A percentile compares a stretch with the other conserved stretches of the same genome.
phyloP scores from a whole-genome alignment of 2,329 filamentous ascomycete species.

The Colletotrichum gigasporum region DNA sequence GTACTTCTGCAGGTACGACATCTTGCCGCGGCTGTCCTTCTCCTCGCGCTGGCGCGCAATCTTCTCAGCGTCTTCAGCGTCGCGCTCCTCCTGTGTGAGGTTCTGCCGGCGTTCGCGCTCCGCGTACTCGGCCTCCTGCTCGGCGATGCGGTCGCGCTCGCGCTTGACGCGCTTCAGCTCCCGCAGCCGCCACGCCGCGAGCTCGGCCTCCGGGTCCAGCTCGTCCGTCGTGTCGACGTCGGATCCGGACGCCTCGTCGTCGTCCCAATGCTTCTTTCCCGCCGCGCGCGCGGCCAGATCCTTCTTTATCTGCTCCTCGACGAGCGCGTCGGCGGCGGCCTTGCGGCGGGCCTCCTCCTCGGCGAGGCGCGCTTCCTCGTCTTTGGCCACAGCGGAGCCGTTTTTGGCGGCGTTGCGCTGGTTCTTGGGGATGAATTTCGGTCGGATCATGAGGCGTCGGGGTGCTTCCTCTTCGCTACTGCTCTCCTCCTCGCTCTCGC shows the following conservation, averaged over 20 bases:
- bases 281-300: constrained; percentile 79
- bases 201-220: constrained; percentile 85
- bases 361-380: constrained; percentile 48
- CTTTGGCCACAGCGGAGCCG: constrained; percentile 39
- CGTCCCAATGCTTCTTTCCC: constrained; percentile 88
- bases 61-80: constrained; percentile 83
- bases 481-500: constrained; percentile 52
- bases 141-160: constrained; percentile 85
- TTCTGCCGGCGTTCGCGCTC: constrained; percentile 90
- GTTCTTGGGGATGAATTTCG: constrained; percentile 71
- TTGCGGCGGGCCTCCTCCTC: constrained; percentile 73
- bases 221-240: constrained; percentile 92
- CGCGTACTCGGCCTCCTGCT: constrained; percentile 83
- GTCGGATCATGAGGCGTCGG: constrained; percentile 66
- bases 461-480: constrained; percentile 67
- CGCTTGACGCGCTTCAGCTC: constrained; percentile 91
- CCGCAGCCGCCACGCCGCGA: constrained; percentile 91
- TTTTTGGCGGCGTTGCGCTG: constrained; percentile 52
- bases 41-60: constrained; percentile 83
- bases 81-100: constrained; percentile 85
- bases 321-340: constrained; percentile 78
- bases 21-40: constrained; percentile 79
- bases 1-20: constrained; percentile 94
- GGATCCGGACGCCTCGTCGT: constrained; percentile 67
- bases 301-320: constrained; percentile 89